These are phyloP conservation scores for Pisolithus albus DNA, from an alignment of 768 basidiomycete genomes.

Conservation along the genomic window DNA sequence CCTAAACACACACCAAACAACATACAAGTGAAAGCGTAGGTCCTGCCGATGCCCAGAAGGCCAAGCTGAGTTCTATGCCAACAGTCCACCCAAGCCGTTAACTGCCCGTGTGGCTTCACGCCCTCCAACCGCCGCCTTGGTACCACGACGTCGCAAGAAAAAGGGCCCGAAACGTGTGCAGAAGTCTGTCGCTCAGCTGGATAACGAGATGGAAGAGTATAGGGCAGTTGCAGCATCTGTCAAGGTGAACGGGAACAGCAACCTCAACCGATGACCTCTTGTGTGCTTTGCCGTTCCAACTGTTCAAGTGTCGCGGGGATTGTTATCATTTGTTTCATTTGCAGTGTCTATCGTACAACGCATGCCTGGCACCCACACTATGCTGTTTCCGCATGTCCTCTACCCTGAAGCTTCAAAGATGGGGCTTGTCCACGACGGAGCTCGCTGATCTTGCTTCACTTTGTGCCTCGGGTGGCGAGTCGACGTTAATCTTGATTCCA, in stretches of 20 bases:
- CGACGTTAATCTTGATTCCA: too few species aligned
- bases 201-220: slow-evolving; percentile 79
- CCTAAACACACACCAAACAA: slow-evolving; percentile 16
- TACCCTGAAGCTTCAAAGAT: too few species aligned
- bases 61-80: neutral
- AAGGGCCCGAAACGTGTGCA: slow-evolving; percentile 73
- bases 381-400: neutral
- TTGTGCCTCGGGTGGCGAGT: too few species aligned
- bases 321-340: neutral
- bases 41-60: neutral
- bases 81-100: slow-evolving; percentile 16
- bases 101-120: slow-evolving; percentile 7
- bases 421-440: neutral
- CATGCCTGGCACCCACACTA: neutral
- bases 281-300: neutral
- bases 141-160: slow-evolving; percentile 44
- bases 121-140: slow-evolving; percentile 17
- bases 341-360: slow-evolving; percentile 1
- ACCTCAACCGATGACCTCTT: neutral
- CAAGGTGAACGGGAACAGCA: slow-evolving; percentile 7
- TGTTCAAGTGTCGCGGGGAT: neutral
- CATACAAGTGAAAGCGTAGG: slow-evolving; percentile 9
- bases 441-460: neutral
- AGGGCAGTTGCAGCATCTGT: slow-evolving; percentile 34
- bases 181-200: slow-evolving; percentile 59